These are phyloP conservation scores for Aspergillus oerlinghausenensis DNA, from an alignment of 2,329 filamentous ascomycete genomes.

Conservation along the genomic window DNA sequence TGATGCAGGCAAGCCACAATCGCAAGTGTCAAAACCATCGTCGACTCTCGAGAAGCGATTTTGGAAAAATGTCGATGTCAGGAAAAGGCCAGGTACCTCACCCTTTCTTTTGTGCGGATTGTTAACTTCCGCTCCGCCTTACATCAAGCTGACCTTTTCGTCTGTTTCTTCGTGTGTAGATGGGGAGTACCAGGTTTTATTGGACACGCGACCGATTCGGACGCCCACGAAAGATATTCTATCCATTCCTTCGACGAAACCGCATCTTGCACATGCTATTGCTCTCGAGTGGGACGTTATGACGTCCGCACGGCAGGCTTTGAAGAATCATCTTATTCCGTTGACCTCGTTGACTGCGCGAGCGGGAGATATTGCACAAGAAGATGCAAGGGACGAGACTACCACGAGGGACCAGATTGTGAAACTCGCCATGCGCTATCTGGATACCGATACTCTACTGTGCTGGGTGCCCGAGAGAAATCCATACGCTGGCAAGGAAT, in stretches of 20 bases:
- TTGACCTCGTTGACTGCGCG: slow-evolving; percentile 80
- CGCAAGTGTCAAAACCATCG: slow-evolving; percentile 27
- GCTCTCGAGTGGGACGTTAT: slow-evolving; percentile 92
- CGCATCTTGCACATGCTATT: slow-evolving; percentile 75
- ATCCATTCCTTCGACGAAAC: slow-evolving; percentile 68
- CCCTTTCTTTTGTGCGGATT: background rate
- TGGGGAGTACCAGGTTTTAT: slow-evolving; percentile 60
- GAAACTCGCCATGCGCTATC: slow-evolving; percentile 70
- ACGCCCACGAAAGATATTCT: slow-evolving; percentile 70
- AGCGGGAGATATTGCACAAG: slow-evolving; percentile 71
- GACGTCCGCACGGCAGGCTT: slow-evolving; percentile 73
- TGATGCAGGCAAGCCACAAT: slow-evolving; percentile 8
- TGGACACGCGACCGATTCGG: slow-evolving; percentile 75
- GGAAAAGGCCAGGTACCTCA: slow-evolving; percentile 57
- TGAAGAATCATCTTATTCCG: slow-evolving; percentile 82
- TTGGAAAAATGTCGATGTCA: slow-evolving; percentile 78
- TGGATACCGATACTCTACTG: slow-evolving; percentile 86
- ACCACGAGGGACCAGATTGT: slow-evolving; percentile 61
- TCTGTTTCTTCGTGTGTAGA: slow-evolving; percentile 1
- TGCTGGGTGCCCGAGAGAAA: slow-evolving; percentile 71
- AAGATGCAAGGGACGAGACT: slow-evolving; percentile 53
- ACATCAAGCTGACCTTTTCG: background rate
- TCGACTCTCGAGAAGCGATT: slow-evolving; percentile 65
- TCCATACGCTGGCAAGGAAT: slow-evolving; percentile 48
- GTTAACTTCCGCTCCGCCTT: background rate